Evolutionary conservation across 2,329 filamentous ascomycete species (phyloP), one percentile per base, ranked within the genome.

Genomic region (Lasiodiplodia citricola): DNA sequence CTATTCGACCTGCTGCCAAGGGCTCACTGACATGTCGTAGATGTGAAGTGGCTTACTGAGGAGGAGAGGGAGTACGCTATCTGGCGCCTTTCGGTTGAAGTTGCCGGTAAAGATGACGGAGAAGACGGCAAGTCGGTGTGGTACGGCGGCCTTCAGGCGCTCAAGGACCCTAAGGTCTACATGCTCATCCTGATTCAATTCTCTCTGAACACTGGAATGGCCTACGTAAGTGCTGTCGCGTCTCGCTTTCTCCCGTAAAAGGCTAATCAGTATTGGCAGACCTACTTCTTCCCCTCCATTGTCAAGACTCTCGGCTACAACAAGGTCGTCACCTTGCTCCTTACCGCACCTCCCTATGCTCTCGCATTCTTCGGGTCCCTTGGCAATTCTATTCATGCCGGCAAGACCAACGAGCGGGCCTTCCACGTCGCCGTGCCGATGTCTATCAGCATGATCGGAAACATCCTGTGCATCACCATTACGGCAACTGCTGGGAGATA

Each of bases 121-220:
- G 87, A 88, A 72, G 80, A 81, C 0, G 78, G 83, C n/a, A 82
- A 87, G 72, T 83, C 83, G 3, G 74, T 81, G 2, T 85, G 87
- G 70, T 82, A 83, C 10, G 88, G 88, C 11, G 76, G 88, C 37
- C 80, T 85, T 65, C 87, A 90, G 84, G 86, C 87, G 0, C 74
- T 89, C 62, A 87, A 86, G 76, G 88, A 90, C 70, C 18, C 79
- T 71, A 90, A 90, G 80, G 87, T 89, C 70, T 90, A 89, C 73
- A 73, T 90, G 70, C 86, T 90, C 85, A 89, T 88, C 83, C 67
- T 90, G 7, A 87, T 87, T 50, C 60, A 64, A 23, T 64, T 64
- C 60, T 64, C 60, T 1, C 21, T 64, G 28, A 64, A 64, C n/a
- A 1, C 86, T 89, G 68, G 60, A 16, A 87, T 86, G 3, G 86